A percentile compares a stretch with the other conserved stretches of the same genome.
Evolutionary conservation across 805 yeast genomes (phyloP).

Genomic region (Barnettozyma wickerhamii): DNA sequence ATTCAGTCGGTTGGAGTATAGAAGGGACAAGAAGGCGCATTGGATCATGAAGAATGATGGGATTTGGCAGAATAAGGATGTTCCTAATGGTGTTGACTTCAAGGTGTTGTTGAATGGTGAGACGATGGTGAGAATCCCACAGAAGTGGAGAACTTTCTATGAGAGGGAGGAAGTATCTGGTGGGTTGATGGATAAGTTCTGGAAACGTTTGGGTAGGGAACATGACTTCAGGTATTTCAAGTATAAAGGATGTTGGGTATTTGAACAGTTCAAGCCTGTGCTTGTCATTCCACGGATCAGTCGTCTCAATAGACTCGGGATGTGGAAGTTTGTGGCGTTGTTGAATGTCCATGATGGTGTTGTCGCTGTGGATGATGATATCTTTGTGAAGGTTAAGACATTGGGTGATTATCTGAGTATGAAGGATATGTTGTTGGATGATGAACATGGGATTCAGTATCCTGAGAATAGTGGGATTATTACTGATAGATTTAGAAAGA

Average conservation of each 20-base stretch:
- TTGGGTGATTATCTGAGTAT: neutral
- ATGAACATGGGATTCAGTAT: neutral
- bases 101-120: neutral
- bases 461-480: neutral
- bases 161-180: neutral
- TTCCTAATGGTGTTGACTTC: conserved; percentile 4
- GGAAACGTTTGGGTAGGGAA: too few relatives aligned
- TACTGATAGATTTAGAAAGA: neutral
- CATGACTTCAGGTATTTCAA: neutral
- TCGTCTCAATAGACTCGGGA: neutral
- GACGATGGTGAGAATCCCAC: neutral
- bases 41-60: conserved; percentile 4
- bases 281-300: conserved; percentile 1
- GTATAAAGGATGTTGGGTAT: conserved; percentile 4
- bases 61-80: conserved; percentile 3
- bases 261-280: conserved; percentile 7
- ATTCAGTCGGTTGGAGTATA: conserved; percentile 3
- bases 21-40: neutral
- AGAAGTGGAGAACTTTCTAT: conserved; percentile 1
- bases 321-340: conserved; percentile 1
- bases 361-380: neutral
- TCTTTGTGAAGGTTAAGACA: neutral
- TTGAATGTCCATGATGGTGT: conserved; percentile 1
- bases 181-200: too few relatives aligned
- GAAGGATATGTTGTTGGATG: neutral